Percentiles rank a stretch among this genome's conserved stretches.
Evolutionary conservation across 371 early-diverging fungal species (phyloP).

Genomic region (Mortierella sp.): DNA sequence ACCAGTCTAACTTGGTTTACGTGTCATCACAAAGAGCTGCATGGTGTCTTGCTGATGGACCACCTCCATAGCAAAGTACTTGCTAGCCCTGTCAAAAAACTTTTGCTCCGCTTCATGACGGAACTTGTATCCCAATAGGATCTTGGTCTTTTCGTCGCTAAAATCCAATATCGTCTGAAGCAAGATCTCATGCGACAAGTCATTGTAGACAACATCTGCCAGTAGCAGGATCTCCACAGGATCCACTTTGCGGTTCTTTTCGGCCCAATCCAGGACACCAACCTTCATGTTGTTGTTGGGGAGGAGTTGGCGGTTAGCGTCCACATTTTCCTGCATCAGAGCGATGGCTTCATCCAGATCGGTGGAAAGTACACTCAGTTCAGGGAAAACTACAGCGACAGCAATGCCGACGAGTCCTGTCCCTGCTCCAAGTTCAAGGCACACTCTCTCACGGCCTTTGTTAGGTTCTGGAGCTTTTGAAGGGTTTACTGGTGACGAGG

Average conservation of each 20-base stretch:
- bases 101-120: conserved; percentile 47
- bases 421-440: conserved; percentile 54
- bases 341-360: conserved; percentile 49
- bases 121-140: conserved; percentile 54
- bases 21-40: conserved; percentile 53
- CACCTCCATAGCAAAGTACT: conserved; percentile 32
- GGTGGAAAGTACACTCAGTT: conserved; percentile 41
- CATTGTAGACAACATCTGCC: conserved; percentile 54
- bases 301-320: conserved; percentile 35
- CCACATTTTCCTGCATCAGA: conserved; percentile 53
- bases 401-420: conserved; percentile 54
- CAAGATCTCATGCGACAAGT: conserved; percentile 39
- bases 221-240: conserved; percentile 49
- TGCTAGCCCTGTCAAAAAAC: conserved; percentile 48
- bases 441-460: conserved; percentile 22
- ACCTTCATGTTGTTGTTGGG: conserved; percentile 45
- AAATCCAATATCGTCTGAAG: conserved; percentile 49
- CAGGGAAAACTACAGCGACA: conserved; percentile 47
- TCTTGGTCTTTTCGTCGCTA: conserved; percentile 44
- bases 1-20: conserved; percentile 11
- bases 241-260: conserved; percentile 45
- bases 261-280: conserved; percentile 53
- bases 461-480: conserved; percentile 9
- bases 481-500: background rate
- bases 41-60: conserved; percentile 53